Evolutionary conservation across 306 rosid species (phyloP), one percentile per base, ranked within the genome.

Genomic region (Rubus parviflorus): DNA sequence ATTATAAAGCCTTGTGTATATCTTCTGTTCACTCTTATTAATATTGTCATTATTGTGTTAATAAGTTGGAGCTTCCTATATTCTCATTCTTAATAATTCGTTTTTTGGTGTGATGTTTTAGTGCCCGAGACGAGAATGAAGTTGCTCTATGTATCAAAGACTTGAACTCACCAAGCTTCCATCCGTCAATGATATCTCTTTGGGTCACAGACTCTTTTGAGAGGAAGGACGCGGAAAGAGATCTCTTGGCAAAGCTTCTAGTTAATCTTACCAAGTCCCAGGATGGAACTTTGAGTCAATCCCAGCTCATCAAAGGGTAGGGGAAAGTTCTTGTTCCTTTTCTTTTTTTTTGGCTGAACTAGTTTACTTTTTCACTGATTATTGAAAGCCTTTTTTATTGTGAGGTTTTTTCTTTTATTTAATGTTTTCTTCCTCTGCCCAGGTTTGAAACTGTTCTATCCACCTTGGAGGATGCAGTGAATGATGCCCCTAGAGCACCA

Each of bases 101-200:
- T 25, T 64, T 35, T n/a, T 48, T 7, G 2, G 56, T 65, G 42
- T 65, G 13, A 46, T 47, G 77, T 80, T 83, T 47, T 88, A 96
- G 99, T 88, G 99, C 98, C 62, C 82, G 88, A 76, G 99, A n/a
- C n/a, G n/a, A n/a, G n/a, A n/a, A 84, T 3, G 99, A 92, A 85
- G 89, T 96, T 52, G 94, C 85, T 20, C 40, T 78, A 20, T 92
- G 99, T 72, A 76, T 96, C 46, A 89, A 74, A 83, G 99, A 92
- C 0, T 79, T 96, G 87, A 86, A 89, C 73, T 80, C 94, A 64
- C 99, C 94, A 13, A 83, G 87, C 86, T 93, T 87, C 89, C 90
- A 93, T 83, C 86, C 99, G 16, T 85, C 93, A 14, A 89, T 96
- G 92, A 86, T 96, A 58, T 86, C 89, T 74, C 79, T 89, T 22